Base-by-base conservation (phyloP, 345 rosid genomes). In the Eucalyptus viminalis region DNA sequence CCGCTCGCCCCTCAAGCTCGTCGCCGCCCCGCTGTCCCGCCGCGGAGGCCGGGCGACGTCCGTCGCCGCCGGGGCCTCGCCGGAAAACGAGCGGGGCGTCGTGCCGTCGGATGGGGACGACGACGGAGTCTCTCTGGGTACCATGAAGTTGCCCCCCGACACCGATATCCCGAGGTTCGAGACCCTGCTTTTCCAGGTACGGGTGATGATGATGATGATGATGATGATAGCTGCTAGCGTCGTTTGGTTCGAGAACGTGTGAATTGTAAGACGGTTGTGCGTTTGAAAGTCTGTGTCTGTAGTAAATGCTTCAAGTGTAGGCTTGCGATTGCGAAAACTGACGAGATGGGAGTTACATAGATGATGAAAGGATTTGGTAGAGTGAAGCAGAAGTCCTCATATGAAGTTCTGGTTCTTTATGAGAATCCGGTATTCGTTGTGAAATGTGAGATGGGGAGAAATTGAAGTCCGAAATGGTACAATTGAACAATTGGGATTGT, bases 111-210 rank as follows among this genome's bases (percentile, higher is more conserved):
- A 87, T 27, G 93, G 90, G 45, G 94, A 92, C 72, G 93, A 94
- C 88, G 96, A 94, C 21, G 99, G 98, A 11, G 96, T 97, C 60
- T 96, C 96, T 88, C 93, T 96, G 11, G 99, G 99, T 9, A 96
- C 99, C 88, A 91, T 95, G 96, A 95, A 96, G 88, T 93, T 97
- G 93, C 98, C 99, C 5, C 14, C 85, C 6, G 89, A 95, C 60
- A 95, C 95, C 25, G 99, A 97, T 91, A 14, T 96, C 44, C 87
- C 62, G 17, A 93, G 97, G 89, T 96, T 97, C 69, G 98, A 96
- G 51, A 90, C 92, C 24, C 91, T 97, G 85, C 94, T 96, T 3
- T 96, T 96, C 89, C 98, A 96, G 98, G 97, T 96, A 89, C 19
- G 43, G 8, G 81, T 10, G 45, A 37, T 17, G 14, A 16, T 7